Evolutionary conservation across 768 basidiomycete species (phyloP).

Genomic region (Rhizopogon vesiculosus): DNA sequence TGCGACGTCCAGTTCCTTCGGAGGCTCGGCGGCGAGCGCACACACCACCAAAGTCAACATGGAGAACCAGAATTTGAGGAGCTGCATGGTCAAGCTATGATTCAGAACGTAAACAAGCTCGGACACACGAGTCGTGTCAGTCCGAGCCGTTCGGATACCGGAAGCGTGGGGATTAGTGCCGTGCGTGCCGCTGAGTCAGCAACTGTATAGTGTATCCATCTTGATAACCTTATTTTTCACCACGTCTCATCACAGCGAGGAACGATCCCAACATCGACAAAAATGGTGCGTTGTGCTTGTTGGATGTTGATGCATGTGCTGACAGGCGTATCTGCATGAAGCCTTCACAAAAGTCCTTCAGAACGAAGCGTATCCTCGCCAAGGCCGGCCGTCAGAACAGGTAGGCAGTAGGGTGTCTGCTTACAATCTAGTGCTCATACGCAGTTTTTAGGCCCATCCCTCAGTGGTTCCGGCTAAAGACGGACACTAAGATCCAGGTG

Average conservation of each 20-base stretch:
- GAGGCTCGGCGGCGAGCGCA: conserved; percentile 44
- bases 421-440: background rate
- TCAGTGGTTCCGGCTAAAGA: conserved; percentile 98
- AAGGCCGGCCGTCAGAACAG: conserved; percentile 96
- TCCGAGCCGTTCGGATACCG: background rate
- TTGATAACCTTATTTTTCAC: conserved; percentile 30
- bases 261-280: conserved; percentile 34
- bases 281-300: conserved; percentile 40
- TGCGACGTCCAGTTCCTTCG: conserved; percentile 56
- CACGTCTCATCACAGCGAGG: conserved; percentile 15
- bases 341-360: conserved; percentile 99
- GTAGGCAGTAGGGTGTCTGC: conserved; percentile 35
- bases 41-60: conserved; percentile 41
- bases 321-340: conserved; percentile 25
- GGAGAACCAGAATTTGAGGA: conserved; percentile 43
- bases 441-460: conserved; percentile 74
- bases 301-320: conserved; percentile 1
- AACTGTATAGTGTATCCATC: conserved; percentile 35
- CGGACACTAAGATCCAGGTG: conserved; percentile 92
- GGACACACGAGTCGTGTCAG: background rate
- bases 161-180: conserved; percentile 1
- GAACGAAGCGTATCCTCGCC: conserved; percentile 94
- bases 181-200: conserved; percentile 26
- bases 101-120: too few species aligned
- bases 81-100: conserved; percentile 38